A percentile compares a stretch with the other conserved stretches of the same genome.
phyloP scores from a whole-genome alignment of 108 stramenopile genomes.

The Parietichytrium sp. region DNA sequence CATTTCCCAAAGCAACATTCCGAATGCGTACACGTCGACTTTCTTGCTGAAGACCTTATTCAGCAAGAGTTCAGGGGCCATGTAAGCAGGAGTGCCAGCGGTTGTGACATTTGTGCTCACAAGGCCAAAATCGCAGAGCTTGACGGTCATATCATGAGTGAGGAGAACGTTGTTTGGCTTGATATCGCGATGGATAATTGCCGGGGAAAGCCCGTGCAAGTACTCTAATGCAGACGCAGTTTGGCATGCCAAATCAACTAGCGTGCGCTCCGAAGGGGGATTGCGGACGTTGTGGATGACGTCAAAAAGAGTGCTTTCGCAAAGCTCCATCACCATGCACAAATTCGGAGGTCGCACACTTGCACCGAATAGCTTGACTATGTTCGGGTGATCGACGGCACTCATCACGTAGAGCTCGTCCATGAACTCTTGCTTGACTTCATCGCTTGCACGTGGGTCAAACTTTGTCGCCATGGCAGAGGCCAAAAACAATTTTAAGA shows the following conservation, averaged over 20 bases:
- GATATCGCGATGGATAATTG: slow-evolving; percentile 94
- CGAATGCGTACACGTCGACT: slow-evolving; percentile 70
- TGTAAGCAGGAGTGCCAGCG: slow-evolving; percentile 59
- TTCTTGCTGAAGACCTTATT: slow-evolving; percentile 47
- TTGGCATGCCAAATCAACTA: slow-evolving; percentile 71
- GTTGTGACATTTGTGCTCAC: slow-evolving; percentile 14
- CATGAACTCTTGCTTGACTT: slow-evolving; percentile 56
- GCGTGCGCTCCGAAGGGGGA: slow-evolving; percentile 64
- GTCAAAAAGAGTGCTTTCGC: slow-evolving; percentile 81
- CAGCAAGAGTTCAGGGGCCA: slow-evolving; percentile 55
- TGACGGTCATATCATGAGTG: slow-evolving; percentile 48
- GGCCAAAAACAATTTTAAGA: too few relatives aligned
- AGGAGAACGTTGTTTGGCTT: slow-evolving; percentile 98
- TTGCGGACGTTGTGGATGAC: slow-evolving; percentile 78
- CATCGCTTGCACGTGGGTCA: slow-evolving; percentile 50
- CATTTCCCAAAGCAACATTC: slow-evolving; percentile 64
- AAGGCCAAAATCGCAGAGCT: slow-evolving; percentile 59
- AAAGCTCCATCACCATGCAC: slow-evolving; percentile 75
- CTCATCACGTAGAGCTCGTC: slow-evolving; percentile 58
- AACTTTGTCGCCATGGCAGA: not conserved
- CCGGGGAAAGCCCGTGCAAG: slow-evolving; percentile 84
- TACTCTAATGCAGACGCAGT: slow-evolving; percentile 93
- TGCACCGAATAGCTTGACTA: slow-evolving; percentile 53
- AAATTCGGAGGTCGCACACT: slow-evolving; percentile 46
- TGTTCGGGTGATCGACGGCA: slow-evolving; percentile 51